Evolutionary conservation across 345 rosid species (phyloP).

Genomic region (Citrus unshiu): DNA sequence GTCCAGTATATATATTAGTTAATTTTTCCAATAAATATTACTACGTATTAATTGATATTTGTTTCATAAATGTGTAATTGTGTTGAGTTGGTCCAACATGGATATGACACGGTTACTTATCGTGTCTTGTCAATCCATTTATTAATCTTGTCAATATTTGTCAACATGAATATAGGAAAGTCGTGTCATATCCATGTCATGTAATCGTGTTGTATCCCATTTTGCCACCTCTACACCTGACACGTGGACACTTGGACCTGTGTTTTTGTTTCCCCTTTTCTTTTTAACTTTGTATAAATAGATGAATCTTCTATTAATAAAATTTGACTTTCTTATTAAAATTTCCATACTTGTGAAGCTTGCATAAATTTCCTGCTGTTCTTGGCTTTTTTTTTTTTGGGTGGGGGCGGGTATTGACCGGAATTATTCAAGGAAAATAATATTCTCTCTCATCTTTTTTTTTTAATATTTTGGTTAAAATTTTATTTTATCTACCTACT

Average conservation of each 20-base stretch:
- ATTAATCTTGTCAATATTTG: too few species aligned
- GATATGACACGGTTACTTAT: too few species aligned
- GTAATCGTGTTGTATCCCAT: too few species aligned
- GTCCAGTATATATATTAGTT: too few species aligned
- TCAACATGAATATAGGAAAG: too few species aligned
- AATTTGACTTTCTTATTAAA: background rate
- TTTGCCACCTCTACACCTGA: background rate
- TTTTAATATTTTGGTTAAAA: slow-evolving; percentile 6
- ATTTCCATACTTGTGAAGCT: background rate
- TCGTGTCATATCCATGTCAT: too few species aligned
- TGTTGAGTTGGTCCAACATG: too few species aligned
- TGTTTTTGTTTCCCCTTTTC: background rate
- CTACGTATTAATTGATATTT: too few species aligned
- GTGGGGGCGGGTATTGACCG: background rate
- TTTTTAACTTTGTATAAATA: background rate
- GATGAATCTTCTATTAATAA: background rate
- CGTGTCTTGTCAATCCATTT: too few species aligned
- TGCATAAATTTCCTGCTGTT: slow-evolving; percentile 6
- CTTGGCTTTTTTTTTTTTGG: background rate
- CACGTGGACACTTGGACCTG: background rate
- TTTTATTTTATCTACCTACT: slow-evolving; percentile 14
- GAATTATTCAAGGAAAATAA: background rate
- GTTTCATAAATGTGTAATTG: too few species aligned
- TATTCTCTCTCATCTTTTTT: background rate
- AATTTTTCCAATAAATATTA: too few species aligned